These are phyloP conservation scores for Haplosporangium sp. DNA, from an alignment of 371 early-diverging fungal species.

Conservation along the genomic window DNA sequence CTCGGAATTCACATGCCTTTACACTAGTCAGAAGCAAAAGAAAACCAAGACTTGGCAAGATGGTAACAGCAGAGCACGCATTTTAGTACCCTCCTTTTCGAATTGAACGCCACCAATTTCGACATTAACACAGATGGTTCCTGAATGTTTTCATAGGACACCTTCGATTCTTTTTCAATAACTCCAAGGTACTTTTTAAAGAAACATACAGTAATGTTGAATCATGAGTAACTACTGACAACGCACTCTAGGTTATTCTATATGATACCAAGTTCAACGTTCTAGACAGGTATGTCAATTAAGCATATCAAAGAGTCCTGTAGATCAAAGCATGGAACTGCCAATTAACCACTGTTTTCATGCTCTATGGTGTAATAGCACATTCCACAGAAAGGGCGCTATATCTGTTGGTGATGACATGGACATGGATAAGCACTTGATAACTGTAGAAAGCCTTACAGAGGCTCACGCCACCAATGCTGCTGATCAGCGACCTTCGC, in stretches of 20 bases:
- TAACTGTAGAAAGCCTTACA: conserved; percentile 61
- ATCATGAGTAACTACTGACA: neutral
- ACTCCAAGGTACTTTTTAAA: conserved; percentile 37
- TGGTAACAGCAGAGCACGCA: conserved; percentile 49
- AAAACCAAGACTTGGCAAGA: conserved; percentile 77
- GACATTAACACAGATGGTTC: neutral
- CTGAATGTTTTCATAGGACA: conserved; percentile 25
- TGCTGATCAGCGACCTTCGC: conserved; percentile 2
- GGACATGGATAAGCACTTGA: conserved; percentile 71
- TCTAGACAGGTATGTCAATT: conserved; percentile 41
- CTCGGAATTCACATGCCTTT: conserved; percentile 58
- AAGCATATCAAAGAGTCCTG: neutral
- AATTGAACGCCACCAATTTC: conserved; percentile 8
- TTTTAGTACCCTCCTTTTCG: neutral
- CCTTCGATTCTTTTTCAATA: conserved; percentile 44
- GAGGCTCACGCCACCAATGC: conserved; percentile 27
- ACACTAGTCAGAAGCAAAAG: conserved; percentile 70
- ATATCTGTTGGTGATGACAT: conserved; percentile 67
- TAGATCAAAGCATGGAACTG: neutral
- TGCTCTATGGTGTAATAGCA: conserved; percentile 30
- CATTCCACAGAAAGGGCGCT: conserved; percentile 59
- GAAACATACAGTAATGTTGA: neutral
- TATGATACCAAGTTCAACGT: conserved; percentile 40
- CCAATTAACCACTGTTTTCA: neutral
- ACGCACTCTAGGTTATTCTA: conserved; percentile 25